Conservation (phyloP, 495 filamentous ascomycete species). For the Neurospora sp. region DNA sequence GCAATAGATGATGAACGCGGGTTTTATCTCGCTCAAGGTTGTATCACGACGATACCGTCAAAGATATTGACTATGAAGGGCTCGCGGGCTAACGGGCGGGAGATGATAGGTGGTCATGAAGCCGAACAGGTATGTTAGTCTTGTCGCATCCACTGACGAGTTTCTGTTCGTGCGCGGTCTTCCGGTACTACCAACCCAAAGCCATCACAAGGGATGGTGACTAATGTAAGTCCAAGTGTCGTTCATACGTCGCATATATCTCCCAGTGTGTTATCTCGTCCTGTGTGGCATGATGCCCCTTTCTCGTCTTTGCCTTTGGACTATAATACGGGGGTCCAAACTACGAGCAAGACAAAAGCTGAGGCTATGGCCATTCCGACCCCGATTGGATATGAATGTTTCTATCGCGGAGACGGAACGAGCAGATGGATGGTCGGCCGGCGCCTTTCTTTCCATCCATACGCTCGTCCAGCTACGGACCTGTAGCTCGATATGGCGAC, state of each 20-base stretch:
- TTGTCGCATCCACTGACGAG: background rate
- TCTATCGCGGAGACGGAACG: background rate
- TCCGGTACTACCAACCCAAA: background rate
- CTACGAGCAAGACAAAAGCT: background rate
- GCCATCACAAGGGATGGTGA: background rate
- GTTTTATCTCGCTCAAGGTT: background rate
- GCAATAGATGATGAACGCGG: background rate
- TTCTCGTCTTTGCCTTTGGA: background rate
- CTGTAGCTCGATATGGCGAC: background rate
- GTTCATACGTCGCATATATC: background rate
- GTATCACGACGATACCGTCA: background rate
- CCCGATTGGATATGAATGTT: background rate
- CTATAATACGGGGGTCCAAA: background rate
- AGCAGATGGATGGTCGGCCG: background rate
- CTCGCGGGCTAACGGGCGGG: background rate
- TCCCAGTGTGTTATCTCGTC: background rate
- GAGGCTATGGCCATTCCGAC: background rate
- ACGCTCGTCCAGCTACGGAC: background rate
- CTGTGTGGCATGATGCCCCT: background rate
- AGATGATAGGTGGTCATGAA: background rate
- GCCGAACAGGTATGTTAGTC: background rate
- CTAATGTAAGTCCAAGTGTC: background rate
- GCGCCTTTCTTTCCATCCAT: background rate
- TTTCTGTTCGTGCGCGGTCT: background rate
- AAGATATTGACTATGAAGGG: background rate